Percentiles rank a stretch among this genome's conserved stretches.
Conservation (phyloP, 1,284 basidiomycete species). For the Anthracocystis panici-leucophaei region DNA sequence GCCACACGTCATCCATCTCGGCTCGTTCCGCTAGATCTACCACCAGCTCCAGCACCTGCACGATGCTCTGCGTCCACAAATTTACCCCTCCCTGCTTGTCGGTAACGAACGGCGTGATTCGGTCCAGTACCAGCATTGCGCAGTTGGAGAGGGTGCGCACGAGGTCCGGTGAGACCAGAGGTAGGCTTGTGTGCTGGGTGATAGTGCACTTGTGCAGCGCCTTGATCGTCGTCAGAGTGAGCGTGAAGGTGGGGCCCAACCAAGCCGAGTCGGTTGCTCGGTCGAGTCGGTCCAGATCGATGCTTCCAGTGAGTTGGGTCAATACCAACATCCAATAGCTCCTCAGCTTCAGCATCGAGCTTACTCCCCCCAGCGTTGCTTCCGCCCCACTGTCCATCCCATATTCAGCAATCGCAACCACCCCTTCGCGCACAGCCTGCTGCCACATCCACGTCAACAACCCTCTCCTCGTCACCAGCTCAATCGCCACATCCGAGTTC, state of each 20-base stretch:
- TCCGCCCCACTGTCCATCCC: background rate
- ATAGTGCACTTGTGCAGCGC: constrained; percentile 23
- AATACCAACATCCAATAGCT: constrained; percentile 28
- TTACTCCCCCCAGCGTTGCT: background rate
- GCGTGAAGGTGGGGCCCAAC: constrained; percentile 16
- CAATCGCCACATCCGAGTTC: constrained; percentile 43
- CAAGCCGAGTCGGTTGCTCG: constrained; percentile 31
- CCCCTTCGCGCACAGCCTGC: constrained; percentile 39
- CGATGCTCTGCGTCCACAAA: background rate
- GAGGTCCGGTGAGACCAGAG: constrained; percentile 12
- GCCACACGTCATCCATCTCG: background rate
- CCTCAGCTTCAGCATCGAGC: background rate
- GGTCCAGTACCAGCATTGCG: constrained; percentile 18
- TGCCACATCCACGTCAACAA: constrained; percentile 57
- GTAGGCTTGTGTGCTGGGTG: background rate
- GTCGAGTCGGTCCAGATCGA: constrained; percentile 44
- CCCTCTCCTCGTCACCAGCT: constrained; percentile 48
- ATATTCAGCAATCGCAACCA: constrained; percentile 22
- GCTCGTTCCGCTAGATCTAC: constrained; percentile 7
- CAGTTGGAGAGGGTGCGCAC: constrained; percentile 18
- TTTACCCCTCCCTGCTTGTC: background rate
- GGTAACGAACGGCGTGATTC: constrained; percentile 15
- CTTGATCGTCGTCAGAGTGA: constrained; percentile 17
- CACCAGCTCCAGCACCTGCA: constrained; percentile 5
- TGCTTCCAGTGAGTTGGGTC: constrained; percentile 16